Base-by-base conservation (phyloP, 2,329 filamentous ascomycete species). In the Canariomyces notabilis region DNA sequence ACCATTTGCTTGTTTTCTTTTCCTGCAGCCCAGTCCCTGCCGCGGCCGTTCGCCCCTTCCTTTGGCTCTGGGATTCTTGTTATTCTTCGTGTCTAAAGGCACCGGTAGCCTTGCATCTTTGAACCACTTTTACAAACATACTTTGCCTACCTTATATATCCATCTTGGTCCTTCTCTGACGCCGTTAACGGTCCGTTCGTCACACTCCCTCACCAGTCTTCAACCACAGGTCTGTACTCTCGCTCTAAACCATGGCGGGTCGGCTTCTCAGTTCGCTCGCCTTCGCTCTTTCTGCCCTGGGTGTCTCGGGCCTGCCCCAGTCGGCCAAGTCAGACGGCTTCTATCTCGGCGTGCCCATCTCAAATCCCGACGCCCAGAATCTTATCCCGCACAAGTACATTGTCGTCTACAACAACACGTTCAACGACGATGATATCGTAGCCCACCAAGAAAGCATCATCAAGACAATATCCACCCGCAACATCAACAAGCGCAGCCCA, bases 331-430 rank as follows among this genome's bases (percentile, higher is more conserved):
- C 37, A 6, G 54, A 57, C 37, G 53, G 52, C 22, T 50, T 56
- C 44, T 63, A 64, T 45, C 52, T 73, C 23, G 67, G 67, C 31
- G 58, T 76, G 12, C 70, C 73, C 54, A 63, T 82, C 57, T 63
- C 65, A 57, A 82, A 81, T 59, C 61, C 69, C 2, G 62, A 70
- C 23, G 71, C 70, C 44, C 54, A 54, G 8, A 66, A 79, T 56
- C 63, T 75, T 48, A 72, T 83, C 38, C 65, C 75, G 29, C 74
- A 77, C 65, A 68, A 71, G 39, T 85, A 81, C 64, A 83, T 85
- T 51, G 79, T 83, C 44, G 79, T 84, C 48, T 83, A 82, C 69
- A 79, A 82, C 62, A 69, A 68, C 53, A 73, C 71, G 45, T 73
- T 71, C 54, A 67, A 65, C 51, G 65, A 72, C 18, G 70, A 69